Evolutionary conservation across 805 yeast genomes (phyloP), one percentile per base, ranked within the genome.

Genomic region (Starmerella etchellsii): DNA sequence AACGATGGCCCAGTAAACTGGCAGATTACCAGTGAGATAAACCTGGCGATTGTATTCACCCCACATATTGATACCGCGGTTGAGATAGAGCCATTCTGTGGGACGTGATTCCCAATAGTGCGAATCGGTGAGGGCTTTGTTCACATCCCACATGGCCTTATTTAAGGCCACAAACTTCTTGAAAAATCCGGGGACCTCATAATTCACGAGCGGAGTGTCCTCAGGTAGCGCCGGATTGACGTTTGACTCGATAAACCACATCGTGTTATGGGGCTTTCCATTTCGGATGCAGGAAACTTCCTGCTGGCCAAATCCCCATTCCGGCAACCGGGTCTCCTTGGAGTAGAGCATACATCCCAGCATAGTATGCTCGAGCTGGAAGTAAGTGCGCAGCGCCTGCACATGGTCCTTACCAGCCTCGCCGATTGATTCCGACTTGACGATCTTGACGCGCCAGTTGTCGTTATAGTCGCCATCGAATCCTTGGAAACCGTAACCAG

Each of bases 221-320:
- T 49, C 61, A 43, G 47, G 54, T 16, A 69, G 57, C 40, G 61
- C 52, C 14, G 80, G 81, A 57, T 77, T 79, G 21, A 58, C 55
- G 51, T 79, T 78, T 44, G 62, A 62, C 55, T 85, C 95, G 48
- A 87, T 62, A 53, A 66, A 73, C 81, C 94, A 87, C 36, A 77
- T 59, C 1, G 93, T 70, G 56, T 78, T 74, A 22, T 73, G 72
- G 40, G 67, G 58, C 15, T 74, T 72, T 13, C 96, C 91, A 22
- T 73, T 73, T 38, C 76, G 78, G 39, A 84, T 70, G 59, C 98
- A 91, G 31, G 84, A 63, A 10, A 88, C 93, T 65, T 91, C 98
- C 61, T 80, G 82, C 58, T 85, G 95, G 44, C 68, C 69, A 51
- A 70, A 71, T 1, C 81, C 96, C 93, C 94, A 81, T 7, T 68